Percentiles rank a stretch among this genome's conserved stretches.
These are phyloP conservation scores for Cadophora gregata DNA, from an alignment of 2,329 filamentous ascomycete genomes.

Conservation along the genomic window DNA sequence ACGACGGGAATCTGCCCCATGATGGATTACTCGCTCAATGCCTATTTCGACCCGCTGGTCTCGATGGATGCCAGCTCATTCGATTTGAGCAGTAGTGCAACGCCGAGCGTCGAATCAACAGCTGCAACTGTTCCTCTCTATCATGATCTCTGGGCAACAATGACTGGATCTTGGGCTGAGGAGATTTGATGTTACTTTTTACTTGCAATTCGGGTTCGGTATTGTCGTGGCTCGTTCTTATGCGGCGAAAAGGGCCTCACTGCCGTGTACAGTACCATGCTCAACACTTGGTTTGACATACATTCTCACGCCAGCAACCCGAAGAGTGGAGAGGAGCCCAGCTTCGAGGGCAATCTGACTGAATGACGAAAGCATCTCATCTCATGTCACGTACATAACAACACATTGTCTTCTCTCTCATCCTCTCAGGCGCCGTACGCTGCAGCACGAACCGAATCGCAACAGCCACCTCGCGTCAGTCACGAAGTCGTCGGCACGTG, in stretches of 20 bases:
- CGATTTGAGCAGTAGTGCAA: conserved; percentile 16
- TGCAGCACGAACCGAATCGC: background rate
- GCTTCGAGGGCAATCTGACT: background rate
- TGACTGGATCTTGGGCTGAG: conserved; percentile 40
- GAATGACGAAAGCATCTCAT: background rate
- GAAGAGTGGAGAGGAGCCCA: background rate
- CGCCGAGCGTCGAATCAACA: background rate
- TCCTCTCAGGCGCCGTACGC: background rate
- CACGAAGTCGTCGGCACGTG: too few relatives aligned
- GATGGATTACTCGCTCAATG: conserved; percentile 30
- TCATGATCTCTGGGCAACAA: conserved; percentile 42
- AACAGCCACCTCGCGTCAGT: conserved; percentile 15
- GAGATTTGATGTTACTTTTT: conserved; percentile 19
- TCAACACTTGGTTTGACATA: background rate
- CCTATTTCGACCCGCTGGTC: conserved; percentile 27
- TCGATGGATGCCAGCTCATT: conserved; percentile 23
- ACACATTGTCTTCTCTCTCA: background rate
- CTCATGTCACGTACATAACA: conserved; percentile 6
- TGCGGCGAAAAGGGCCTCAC: background rate
- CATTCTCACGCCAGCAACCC: conserved; percentile 18
- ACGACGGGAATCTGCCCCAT: conserved; percentile 37
- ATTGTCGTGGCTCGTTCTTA: background rate
- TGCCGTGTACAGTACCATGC: background rate
- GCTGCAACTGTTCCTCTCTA: conserved; percentile 22
- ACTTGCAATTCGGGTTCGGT: background rate